These are phyloP conservation scores for Pleurotus citrinopileatus DNA, from an alignment of 768 basidiomycete species.

Conservation along the genomic window DNA sequence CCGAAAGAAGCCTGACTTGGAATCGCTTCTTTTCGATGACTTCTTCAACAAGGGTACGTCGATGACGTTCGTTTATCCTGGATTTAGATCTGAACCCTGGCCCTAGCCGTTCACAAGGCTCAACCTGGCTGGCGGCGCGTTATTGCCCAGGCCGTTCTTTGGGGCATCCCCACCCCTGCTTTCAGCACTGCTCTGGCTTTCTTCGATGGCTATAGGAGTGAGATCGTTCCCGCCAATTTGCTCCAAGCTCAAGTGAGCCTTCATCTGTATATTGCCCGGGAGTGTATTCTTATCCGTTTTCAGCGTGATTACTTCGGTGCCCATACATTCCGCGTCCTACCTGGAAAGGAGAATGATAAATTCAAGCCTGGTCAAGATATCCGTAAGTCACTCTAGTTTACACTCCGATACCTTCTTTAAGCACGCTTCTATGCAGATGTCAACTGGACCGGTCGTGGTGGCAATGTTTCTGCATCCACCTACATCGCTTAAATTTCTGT, in stretches of 20 bases:
- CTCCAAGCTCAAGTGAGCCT: conserved; percentile 81
- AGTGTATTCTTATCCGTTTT: not conserved
- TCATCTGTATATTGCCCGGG: not conserved
- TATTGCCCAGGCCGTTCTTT: conserved; percentile 92
- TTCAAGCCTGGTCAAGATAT: conserved; percentile 84
- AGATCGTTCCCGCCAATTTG: conserved; percentile 90
- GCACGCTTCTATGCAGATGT: conserved; percentile 56
- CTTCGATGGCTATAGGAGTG: conserved; percentile 98
- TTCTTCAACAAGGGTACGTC: conserved; percentile 90
- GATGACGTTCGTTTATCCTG: conserved; percentile 1
- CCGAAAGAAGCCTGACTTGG: conserved; percentile 76
- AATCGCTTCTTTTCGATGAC: conserved; percentile 92
- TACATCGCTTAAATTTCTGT: conserved; percentile 56
- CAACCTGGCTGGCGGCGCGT: conserved; percentile 99
- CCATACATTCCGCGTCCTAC: conserved; percentile 93
- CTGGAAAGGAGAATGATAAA: conserved; percentile 85
- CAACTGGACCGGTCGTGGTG: conserved; percentile 99
- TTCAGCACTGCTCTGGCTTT: conserved; percentile 97
- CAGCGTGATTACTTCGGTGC: conserved; percentile 99
- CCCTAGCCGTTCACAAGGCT: conserved; percentile 81
- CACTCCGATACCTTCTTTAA: conserved; percentile 1
- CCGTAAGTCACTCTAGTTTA: conserved; percentile 51
- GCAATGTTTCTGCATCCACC: conserved; percentile 86
- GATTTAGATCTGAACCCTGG: conserved; percentile 8
- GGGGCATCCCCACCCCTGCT: conserved; percentile 98